Percentiles rank a stretch among this genome's conserved stretches.
Evolutionary conservation across 2,329 filamentous ascomycete species (phyloP).

Genomic region (Orbilia brochopaga): DNA sequence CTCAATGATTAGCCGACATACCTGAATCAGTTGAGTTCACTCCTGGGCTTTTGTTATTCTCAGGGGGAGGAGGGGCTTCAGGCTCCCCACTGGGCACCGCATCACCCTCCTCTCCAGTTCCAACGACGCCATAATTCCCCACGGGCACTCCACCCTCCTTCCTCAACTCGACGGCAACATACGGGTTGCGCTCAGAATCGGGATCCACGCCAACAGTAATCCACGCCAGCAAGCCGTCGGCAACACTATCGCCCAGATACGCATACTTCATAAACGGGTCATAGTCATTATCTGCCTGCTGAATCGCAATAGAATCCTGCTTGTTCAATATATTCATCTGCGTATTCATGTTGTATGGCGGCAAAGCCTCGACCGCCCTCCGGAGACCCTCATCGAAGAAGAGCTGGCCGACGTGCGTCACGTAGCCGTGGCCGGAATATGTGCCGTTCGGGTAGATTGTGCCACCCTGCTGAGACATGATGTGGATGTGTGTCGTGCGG

Average conservation of each 20-base stretch:
- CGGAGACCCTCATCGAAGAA: conserved; percentile 70
- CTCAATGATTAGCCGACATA: conserved; percentile 18
- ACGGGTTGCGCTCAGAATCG: conserved; percentile 56
- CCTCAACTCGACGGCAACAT: conserved; percentile 57
- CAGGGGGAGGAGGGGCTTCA: conserved; percentile 19
- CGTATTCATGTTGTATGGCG: conserved; percentile 62
- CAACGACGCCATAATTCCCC: conserved; percentile 33
- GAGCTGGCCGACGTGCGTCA: conserved; percentile 69
- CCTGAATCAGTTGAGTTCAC: neutral
- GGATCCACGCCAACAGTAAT: conserved; percentile 63
- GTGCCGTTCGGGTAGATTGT: conserved; percentile 60
- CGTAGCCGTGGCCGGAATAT: conserved; percentile 62
- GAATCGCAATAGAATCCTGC: conserved; percentile 62
- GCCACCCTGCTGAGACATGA: conserved; percentile 60
- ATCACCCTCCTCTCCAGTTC: conserved; percentile 39
- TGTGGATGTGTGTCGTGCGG: conserved; percentile 62
- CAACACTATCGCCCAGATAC: conserved; percentile 63
- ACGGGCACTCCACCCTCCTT: conserved; percentile 57
- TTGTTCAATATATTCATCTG: conserved; percentile 62
- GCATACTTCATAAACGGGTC: conserved; percentile 68
- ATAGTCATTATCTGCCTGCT: conserved; percentile 62
- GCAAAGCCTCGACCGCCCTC: conserved; percentile 61
- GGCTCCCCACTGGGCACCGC: conserved; percentile 31
- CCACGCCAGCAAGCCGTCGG: conserved; percentile 65
- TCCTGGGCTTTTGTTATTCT: neutral